Evolutionary conservation across 768 basidiomycete genomes (phyloP).

Genomic region (Leucosporidium creatinivorum): DNA sequence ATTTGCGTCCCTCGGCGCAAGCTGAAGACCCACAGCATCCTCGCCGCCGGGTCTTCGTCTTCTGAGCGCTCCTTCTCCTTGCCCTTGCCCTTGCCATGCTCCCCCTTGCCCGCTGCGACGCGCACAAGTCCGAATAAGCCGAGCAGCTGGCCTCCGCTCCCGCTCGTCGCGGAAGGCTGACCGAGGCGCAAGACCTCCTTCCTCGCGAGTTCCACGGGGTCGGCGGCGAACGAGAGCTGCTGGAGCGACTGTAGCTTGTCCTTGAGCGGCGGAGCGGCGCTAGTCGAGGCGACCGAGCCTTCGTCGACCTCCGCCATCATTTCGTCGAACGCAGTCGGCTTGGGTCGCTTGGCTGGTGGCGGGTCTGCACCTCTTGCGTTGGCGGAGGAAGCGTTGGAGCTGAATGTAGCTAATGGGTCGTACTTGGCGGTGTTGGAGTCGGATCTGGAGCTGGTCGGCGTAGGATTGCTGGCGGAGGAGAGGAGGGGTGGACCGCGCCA

Average conservation of each 20-base stretch:
- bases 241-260: not conserved
- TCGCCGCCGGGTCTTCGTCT: not conserved
- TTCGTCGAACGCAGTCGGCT: conserved; percentile 16
- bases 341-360: not conserved
- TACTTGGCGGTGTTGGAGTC: not conserved
- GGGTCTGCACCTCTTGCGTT: not conserved
- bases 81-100: conserved; percentile 33
- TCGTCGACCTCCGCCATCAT: conserved; percentile 14
- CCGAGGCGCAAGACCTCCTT: not conserved
- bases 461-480: not conserved
- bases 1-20: conserved; percentile 7
- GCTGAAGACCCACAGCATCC: conserved; percentile 21
- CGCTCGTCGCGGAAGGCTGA: not conserved
- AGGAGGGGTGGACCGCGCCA: conserved; percentile 17
- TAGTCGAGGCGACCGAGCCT: not conserved
- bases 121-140: conserved; percentile 4
- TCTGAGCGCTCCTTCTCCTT: conserved; percentile 1
- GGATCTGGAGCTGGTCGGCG: not conserved
- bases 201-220: conserved; percentile 9
- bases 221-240: not conserved
- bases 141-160: conserved; percentile 10
- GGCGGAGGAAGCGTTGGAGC: not conserved
- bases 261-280: conserved; percentile 7
- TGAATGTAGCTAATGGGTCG: conserved; percentile 5
- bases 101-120: conserved; percentile 6